Percentiles rank a stretch among this genome's conserved stretches.
Conservation (phyloP, 176 grass and related monocot genomes). For the Sorghum bicolor region Sorghum_bicolor_NCBIv3 NC_012870.2:17802001-17802500, state of each 20-base stretch:
- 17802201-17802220: conserved; percentile 79
- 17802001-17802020: conserved; percentile 7
- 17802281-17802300: background rate
- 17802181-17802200: conserved; percentile 74
- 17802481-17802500: background rate
- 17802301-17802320: background rate
- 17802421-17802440: background rate
- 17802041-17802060: conserved; percentile 46
- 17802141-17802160: conserved; percentile 66
- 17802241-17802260: conserved; percentile 86
- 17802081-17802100: conserved; percentile 82
- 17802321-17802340: background rate
- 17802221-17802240: conserved; percentile 99
- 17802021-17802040: conserved; percentile 25
- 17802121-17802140: conserved; percentile 84
- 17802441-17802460: background rate
- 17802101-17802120: conserved; percentile 88
- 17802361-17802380: background rate
- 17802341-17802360: background rate
- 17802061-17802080: conserved; percentile 90
- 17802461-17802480: background rate
- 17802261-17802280: conserved; percentile 33
- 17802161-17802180: conserved; percentile 91
- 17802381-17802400: background rate
- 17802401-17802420: background rate